These are phyloP conservation scores for Cicer bijugum DNA, from an alignment of 306 rosid genomes.

Conservation along the genomic window DNA sequence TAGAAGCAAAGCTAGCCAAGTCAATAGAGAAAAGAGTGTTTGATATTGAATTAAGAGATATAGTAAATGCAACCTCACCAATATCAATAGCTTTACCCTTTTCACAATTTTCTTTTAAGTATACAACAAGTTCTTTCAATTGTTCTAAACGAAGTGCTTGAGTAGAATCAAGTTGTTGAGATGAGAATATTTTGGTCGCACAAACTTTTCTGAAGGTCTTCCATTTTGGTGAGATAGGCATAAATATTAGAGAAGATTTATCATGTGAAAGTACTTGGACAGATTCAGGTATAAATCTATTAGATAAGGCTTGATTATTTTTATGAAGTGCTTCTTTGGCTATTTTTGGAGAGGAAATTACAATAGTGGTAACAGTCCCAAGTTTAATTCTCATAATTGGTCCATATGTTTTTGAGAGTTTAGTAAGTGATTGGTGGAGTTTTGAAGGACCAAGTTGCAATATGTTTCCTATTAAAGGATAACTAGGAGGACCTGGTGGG, in stretches of 20 bases:
- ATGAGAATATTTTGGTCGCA: constrained; percentile 37
- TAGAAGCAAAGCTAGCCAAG: constrained; percentile 19
- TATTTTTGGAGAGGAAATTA: constrained; percentile 40
- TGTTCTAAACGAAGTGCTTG: background rate
- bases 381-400: constrained; percentile 39
- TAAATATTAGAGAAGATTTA: constrained; percentile 6
- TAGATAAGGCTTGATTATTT: constrained; percentile 37
- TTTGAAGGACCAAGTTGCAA: constrained; percentile 47
- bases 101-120: background rate
- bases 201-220: constrained; percentile 36
- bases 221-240: constrained; percentile 34
- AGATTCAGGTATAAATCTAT: constrained; percentile 2
- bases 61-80: constrained; percentile 35
- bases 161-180: constrained; percentile 31
- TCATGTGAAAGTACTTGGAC: constrained; percentile 38
- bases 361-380: constrained; percentile 40
- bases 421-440: constrained; percentile 50
- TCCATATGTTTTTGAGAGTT: constrained; percentile 39
- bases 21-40: constrained; percentile 44
- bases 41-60: constrained; percentile 39
- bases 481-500: constrained; percentile 61
- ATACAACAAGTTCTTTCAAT: constrained; percentile 7
- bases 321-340: constrained; percentile 45
- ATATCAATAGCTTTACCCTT: constrained; percentile 34
- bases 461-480: constrained; percentile 58